Evolutionary conservation across 768 basidiomycete genomes (phyloP).

Genomic region (Boletus reticulatus): DNA sequence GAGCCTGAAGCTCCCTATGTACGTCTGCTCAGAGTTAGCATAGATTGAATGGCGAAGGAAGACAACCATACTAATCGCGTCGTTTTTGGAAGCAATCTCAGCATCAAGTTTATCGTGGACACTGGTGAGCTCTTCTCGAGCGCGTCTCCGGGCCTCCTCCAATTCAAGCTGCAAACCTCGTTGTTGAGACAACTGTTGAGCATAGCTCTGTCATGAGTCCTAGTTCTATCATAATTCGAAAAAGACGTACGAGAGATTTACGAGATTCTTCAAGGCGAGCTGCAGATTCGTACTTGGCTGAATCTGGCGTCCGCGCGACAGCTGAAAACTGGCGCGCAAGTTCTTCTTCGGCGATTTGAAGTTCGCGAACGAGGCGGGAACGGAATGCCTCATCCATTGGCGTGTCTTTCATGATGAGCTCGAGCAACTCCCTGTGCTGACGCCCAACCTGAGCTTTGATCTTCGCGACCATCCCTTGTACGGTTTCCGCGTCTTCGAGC

Average conservation of each 20-base stretch:
- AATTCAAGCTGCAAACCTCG: constrained; percentile 61
- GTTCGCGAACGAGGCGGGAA: constrained; percentile 56
- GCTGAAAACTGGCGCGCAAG: constrained; percentile 23
- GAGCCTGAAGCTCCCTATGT: constrained; percentile 56
- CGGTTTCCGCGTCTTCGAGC: constrained; percentile 54
- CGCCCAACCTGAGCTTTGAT: constrained; percentile 63
- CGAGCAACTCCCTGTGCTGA: constrained; percentile 70
- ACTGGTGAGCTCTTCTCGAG: constrained; percentile 57
- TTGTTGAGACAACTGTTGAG: constrained; percentile 59
- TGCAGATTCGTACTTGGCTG: constrained; percentile 37
- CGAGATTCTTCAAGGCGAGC: constrained; percentile 65
- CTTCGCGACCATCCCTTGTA: constrained; percentile 46
- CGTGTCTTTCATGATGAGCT: constrained; percentile 55
- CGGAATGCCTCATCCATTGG: constrained; percentile 64
- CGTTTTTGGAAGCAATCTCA: constrained; percentile 51
- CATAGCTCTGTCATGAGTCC: background rate
- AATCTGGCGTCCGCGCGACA: constrained; percentile 32
- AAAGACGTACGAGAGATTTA: constrained; percentile 56
- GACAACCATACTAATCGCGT: constrained; percentile 50
- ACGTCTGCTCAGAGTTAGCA: constrained; percentile 39
- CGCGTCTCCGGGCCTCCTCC: constrained; percentile 60
- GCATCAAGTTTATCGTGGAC: constrained; percentile 56
- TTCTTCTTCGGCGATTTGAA: constrained; percentile 56
- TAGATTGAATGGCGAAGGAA: background rate
- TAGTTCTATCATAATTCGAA: background rate